Conservation (phyloP, 2,329 filamentous ascomycete species). For the Fonsecaea erecta region DNA sequence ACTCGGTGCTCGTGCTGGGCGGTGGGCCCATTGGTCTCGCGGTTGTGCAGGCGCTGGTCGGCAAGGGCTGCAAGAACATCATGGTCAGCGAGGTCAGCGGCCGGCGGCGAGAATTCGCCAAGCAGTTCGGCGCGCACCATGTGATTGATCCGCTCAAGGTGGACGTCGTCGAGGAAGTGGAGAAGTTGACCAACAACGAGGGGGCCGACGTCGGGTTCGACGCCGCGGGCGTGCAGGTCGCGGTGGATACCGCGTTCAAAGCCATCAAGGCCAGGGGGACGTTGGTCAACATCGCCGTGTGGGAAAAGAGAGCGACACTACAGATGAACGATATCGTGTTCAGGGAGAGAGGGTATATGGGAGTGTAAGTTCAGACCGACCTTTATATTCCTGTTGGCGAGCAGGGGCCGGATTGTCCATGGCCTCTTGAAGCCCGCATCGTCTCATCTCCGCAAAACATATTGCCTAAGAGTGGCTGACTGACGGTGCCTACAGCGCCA, state of each 20-base stretch:
- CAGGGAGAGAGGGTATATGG: constrained; percentile 58
- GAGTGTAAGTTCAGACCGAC: constrained; percentile 42
- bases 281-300: constrained; percentile 61
- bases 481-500: constrained; percentile 42
- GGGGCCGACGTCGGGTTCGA: constrained; percentile 59
- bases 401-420: no score
- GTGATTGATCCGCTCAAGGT: constrained; percentile 58
- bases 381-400: no score
- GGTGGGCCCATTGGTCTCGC: constrained; percentile 60
- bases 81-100: constrained; percentile 59
- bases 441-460: no score
- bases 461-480: not conserved
- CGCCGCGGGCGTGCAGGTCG: constrained; percentile 58
- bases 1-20: constrained; percentile 56
- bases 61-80: constrained; percentile 51
- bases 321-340: constrained; percentile 58
- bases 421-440: no score
- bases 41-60: constrained; percentile 54
- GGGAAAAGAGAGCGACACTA: constrained; percentile 58
- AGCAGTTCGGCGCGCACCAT: constrained; percentile 57
- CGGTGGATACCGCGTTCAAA: constrained; percentile 55
- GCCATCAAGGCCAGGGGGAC: constrained; percentile 57
- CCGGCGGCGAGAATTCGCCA: constrained; percentile 55
- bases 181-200: constrained; percentile 43
- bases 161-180: constrained; percentile 51